Evolutionary conservation across 2,329 filamentous ascomycete genomes (phyloP), one percentile per base, ranked within the genome.

Genomic region (Colletotrichum neosansevieriae): DNA sequence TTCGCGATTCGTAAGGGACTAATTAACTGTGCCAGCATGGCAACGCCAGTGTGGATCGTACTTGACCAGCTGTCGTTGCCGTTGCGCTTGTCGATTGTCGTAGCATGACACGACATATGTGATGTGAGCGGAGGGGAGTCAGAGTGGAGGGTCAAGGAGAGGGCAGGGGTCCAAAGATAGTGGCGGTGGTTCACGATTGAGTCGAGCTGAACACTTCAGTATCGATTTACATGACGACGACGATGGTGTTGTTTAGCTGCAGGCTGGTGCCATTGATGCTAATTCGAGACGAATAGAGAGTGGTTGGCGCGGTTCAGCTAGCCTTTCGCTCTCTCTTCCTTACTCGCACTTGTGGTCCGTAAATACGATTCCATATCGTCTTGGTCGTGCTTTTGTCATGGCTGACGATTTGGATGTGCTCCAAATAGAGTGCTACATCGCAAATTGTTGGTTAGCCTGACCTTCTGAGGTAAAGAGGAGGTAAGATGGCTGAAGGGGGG

Each of bases 401-500:
- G 45, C 44, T 38, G 3, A 54, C 17, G 29, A 9, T 29, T 24
- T 40, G 34, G 24, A 12, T 29, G 21, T 11, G 49, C 49, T 49
- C 32, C 42, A 40, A 56, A 45, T 56, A 56, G 34, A 64, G 38
- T 58, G 54, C 12, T 7, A 12, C 34, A 13, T 12, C 11, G 19
- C 21, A 15, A 32, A 24, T 29, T 24, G 17, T 13, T 50, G 13
- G 5, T 50, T 32, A 29, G 21, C 15, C 15, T 32, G 24, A 21
- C 24, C 32, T 38, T 38, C 11, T 38, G 36, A 38, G 36, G 36
- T 11, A 13, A 38, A 13, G 36, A 12, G 47, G 21, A 56, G 59
- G 49, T 17, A 42, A 42, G 9, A 58, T 59, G 61, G 54, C 54
- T 64, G 44, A 47, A 17, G 13, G 59, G 58, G 3, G 53, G 53